Percentiles rank a stretch among this genome's conserved stretches.
phyloP scores from a whole-genome alignment of 345 rosid species.

The Atalantia buxifolia region DNA sequence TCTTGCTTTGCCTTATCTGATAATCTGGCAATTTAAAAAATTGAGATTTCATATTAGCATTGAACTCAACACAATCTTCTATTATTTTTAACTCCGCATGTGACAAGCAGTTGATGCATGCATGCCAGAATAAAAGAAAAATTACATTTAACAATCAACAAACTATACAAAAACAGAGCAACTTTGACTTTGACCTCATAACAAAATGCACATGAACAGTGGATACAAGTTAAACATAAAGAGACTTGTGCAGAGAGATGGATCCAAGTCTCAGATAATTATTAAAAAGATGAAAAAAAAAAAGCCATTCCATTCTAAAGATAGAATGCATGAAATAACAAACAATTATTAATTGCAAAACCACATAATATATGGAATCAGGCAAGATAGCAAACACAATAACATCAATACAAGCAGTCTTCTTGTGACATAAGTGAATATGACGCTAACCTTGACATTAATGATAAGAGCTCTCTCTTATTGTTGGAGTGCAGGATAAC shows the following conservation, averaged over 20 bases:
- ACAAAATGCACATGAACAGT: neutral
- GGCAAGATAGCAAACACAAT: neutral
- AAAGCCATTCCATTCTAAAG: neutral
- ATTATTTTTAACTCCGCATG: neutral
- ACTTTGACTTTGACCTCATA: neutral
- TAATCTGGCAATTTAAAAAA: slow-evolving; percentile 47
- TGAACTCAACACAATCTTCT: neutral
- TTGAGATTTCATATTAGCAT: slow-evolving; percentile 13
- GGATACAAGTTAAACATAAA: neutral
- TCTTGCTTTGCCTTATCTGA: slow-evolving; percentile 67
- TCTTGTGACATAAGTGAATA: neutral
- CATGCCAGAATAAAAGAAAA: neutral
- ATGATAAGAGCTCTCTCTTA: slow-evolving; percentile 76
- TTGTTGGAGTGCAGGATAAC: slow-evolving; percentile 86
- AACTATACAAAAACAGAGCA: neutral
- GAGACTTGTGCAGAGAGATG: neutral
- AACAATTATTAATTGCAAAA: neutral
- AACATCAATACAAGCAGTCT: neutral
- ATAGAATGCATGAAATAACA: neutral
- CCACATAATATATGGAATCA: neutral
- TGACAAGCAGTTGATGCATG: neutral
- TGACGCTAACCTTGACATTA: slow-evolving; percentile 82
- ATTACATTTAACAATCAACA: neutral
- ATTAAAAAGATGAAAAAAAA: neutral
- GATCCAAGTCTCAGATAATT: neutral